Evolutionary conservation across 371 early-diverging fungal genomes (phyloP).

Genomic region (Mortierella sp.): DNA sequence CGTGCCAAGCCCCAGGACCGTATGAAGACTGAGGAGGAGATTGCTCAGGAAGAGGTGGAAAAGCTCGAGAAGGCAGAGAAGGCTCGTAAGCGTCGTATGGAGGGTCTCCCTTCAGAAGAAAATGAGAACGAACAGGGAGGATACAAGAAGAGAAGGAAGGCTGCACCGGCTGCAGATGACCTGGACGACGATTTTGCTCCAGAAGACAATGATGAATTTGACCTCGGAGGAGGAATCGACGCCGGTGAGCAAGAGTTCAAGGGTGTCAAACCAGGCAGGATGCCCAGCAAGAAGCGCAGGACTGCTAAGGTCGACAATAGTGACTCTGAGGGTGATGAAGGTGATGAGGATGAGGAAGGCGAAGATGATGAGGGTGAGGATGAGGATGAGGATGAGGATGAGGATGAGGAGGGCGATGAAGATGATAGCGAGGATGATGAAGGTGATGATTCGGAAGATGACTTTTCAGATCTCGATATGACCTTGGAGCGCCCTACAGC

Average conservation of each 20-base stretch:
- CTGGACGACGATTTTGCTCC: constrained; percentile 81
- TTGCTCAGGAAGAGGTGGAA: constrained; percentile 85
- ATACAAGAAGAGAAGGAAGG: constrained; percentile 57
- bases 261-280: constrained; percentile 47
- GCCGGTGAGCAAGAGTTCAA: constrained; percentile 26
- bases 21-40: constrained; percentile 94
- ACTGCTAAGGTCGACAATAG: constrained; percentile 65
- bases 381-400: constrained; percentile 58
- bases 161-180: constrained; percentile 84
- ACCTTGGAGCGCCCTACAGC: constrained; percentile 58
- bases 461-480: constrained; percentile 55
- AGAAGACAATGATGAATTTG: constrained; percentile 61
- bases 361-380: constrained; percentile 58
- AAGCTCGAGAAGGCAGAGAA: constrained; percentile 89
- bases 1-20: constrained; percentile 93
- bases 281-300: constrained; percentile 62
- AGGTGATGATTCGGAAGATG: constrained; percentile 59
- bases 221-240: constrained; percentile 55
- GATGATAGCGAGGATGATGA: constrained; percentile 63
- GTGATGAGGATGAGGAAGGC: constrained; percentile 51
- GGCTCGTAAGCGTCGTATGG: constrained; percentile 90
- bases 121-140: constrained; percentile 70
- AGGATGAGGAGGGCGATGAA: constrained; percentile 64
- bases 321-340: constrained; percentile 47
- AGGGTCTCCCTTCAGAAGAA: constrained; percentile 79